Evolutionary conservation across 2,329 filamentous ascomycete genomes (phyloP).

Genomic region (Furcasterigmium furcatum): DNA sequence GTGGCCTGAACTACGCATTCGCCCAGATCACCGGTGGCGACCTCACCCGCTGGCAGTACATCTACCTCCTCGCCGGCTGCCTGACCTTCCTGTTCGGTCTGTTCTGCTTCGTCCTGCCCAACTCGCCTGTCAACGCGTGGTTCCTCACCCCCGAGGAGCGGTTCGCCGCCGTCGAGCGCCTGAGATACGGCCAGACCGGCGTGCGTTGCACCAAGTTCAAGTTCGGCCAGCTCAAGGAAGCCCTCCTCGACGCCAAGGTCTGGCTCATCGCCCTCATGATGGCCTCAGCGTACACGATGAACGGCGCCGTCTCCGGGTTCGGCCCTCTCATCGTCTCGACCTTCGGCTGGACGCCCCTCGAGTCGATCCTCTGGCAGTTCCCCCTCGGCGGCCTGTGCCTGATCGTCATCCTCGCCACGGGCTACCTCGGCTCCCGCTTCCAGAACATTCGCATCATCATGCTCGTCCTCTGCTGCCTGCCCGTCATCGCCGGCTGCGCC

Average conservation of each 20-base stretch:
- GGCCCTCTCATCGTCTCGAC: constrained; percentile 70
- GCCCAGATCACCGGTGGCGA: constrained; percentile 55
- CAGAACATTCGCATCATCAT: constrained; percentile 63
- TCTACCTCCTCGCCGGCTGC: constrained; percentile 63
- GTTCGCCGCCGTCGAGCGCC: constrained; percentile 60
- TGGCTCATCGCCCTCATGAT: constrained; percentile 67
- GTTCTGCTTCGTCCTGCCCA: constrained; percentile 63
- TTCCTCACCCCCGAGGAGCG: constrained; percentile 63
- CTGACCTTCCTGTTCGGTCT: constrained; percentile 63
- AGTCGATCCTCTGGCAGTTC: constrained; percentile 72
- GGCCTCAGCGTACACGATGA: constrained; percentile 68
- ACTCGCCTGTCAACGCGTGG: constrained; percentile 65
- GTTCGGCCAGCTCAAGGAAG: constrained; percentile 53
- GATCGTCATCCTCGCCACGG: constrained; percentile 62
- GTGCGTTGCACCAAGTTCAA: constrained; percentile 61
- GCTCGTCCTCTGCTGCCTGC: constrained; percentile 64
- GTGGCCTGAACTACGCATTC: constrained; percentile 65
- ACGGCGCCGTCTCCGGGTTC: constrained; percentile 68
- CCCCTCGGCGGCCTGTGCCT: constrained; percentile 69
- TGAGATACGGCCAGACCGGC: constrained; percentile 61
- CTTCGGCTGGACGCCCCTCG: constrained; percentile 61
- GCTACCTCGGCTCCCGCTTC: constrained; percentile 58
- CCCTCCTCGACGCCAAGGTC: constrained; percentile 55
- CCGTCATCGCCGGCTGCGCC: constrained; percentile 70
- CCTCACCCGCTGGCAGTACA: constrained; percentile 65